phyloP scores from a whole-genome alignment of 108 stramenopile genomes.

The Epipyxis sp. region DNA sequence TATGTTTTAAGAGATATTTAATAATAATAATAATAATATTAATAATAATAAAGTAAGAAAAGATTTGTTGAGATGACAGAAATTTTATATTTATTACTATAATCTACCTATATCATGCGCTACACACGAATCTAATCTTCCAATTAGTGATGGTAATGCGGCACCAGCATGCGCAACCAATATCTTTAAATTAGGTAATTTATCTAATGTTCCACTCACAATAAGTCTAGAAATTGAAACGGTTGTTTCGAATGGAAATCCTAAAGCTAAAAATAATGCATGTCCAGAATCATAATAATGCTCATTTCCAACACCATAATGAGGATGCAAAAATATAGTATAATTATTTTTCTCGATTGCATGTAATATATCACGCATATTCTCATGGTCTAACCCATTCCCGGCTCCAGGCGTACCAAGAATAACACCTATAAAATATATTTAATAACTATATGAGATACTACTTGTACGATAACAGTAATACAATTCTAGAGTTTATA shows the following conservation, averaged over 20 bases:
- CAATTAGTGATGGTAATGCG: constrained; percentile 41
- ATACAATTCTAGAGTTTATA: too few species aligned
- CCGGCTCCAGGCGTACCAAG: constrained; percentile 36
- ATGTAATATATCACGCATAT: constrained; percentile 31
- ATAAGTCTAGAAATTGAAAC: constrained; percentile 35
- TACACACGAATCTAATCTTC: constrained; percentile 46
- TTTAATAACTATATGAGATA: too few species aligned
- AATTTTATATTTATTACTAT: too few species aligned
- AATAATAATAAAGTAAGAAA: too few species aligned
- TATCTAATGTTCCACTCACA: constrained; percentile 37
- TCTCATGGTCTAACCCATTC: constrained; percentile 35
- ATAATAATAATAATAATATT: too few species aligned
- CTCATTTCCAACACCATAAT: constrained; percentile 41
- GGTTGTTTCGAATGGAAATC: constrained; percentile 52
- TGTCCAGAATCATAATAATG: constrained; percentile 35
- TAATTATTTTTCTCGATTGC: constrained; percentile 4
- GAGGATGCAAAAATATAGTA: constrained; percentile 41
- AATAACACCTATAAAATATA: too few species aligned
- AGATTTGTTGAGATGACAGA: too few species aligned
- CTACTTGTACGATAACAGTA: too few species aligned
- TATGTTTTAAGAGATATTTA: too few species aligned
- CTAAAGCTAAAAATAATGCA: constrained; percentile 42
- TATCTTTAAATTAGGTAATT: constrained; percentile 30
- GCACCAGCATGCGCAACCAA: constrained; percentile 47
- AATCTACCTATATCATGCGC: constrained; percentile 26